phyloP scores from a whole-genome alignment of 2,329 filamentous ascomycete genomes.

The Coniochaeta sp. region DNA sequence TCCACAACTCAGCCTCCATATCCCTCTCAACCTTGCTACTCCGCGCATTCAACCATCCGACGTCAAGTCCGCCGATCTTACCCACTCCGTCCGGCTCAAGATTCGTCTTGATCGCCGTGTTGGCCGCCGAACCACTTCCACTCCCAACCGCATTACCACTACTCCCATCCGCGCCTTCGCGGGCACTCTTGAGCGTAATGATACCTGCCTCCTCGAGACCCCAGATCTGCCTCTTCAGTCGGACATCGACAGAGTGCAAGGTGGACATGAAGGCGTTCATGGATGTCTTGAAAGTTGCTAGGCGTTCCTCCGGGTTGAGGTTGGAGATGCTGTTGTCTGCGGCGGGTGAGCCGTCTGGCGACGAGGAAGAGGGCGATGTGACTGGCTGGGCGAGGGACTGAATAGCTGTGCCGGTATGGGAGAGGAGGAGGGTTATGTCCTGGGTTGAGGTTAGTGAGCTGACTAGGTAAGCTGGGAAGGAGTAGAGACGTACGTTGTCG shows the following conservation, averaged over 20 bases:
- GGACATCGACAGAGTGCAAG: slow-evolving; percentile 66
- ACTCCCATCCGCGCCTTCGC: slow-evolving; percentile 14
- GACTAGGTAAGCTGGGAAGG: background rate
- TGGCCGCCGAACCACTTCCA: slow-evolving; percentile 11
- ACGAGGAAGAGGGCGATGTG: background rate
- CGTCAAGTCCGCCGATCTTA: slow-evolving; percentile 59
- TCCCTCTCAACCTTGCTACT: slow-evolving; percentile 74
- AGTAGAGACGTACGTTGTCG: slow-evolving; percentile 48
- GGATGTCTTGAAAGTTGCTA: slow-evolving; percentile 47
- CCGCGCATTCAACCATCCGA: slow-evolving; percentile 83
- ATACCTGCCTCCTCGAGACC: slow-evolving; percentile 77
- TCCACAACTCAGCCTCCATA: slow-evolving; percentile 78
- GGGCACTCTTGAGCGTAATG: slow-evolving; percentile 41
- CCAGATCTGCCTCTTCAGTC: slow-evolving; percentile 67
- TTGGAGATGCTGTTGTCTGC: slow-evolving; percentile 4
- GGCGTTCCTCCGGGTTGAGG: slow-evolving; percentile 41
- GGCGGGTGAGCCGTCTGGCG: slow-evolving; percentile 6
- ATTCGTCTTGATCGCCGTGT: slow-evolving; percentile 17
- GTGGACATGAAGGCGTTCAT: slow-evolving; percentile 63
- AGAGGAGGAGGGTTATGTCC: slow-evolving; percentile 37
- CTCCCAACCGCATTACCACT: slow-evolving; percentile 3
- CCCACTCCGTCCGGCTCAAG: slow-evolving; percentile 48
- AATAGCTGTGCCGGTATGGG: slow-evolving; percentile 50
- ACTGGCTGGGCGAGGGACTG: slow-evolving; percentile 49
- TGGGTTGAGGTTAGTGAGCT: slow-evolving; percentile 23